phyloP scores from a whole-genome alignment of 306 rosid genomes.

The Luffa aegyptiaca region DNA sequence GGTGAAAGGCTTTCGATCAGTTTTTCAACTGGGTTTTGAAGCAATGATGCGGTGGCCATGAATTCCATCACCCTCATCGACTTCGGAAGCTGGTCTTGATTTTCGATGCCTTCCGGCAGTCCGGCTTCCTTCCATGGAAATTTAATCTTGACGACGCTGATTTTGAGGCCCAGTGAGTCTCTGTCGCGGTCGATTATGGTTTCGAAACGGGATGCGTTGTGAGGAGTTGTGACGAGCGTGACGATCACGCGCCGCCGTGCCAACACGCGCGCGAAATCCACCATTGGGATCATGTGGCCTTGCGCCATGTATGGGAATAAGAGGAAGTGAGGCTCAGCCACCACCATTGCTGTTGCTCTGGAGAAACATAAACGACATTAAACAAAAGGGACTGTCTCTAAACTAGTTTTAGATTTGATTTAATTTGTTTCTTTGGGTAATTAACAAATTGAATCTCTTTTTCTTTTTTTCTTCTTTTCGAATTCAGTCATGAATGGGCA shows the following conservation, averaged over 20 bases:
- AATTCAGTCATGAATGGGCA: no score
- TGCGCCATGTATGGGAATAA: slow-evolving; percentile 17
- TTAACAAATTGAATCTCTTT: no score
- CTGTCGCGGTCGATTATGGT: neutral
- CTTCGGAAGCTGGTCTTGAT: slow-evolving; percentile 10
- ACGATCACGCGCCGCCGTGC: slow-evolving; percentile 13
- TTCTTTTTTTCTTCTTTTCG: no score
- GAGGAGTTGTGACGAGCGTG: slow-evolving; percentile 15
- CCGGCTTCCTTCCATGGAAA: slow-evolving; percentile 13
- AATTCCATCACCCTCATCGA: neutral
- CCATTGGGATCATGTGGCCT: slow-evolving; percentile 16
- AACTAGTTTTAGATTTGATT: no score
- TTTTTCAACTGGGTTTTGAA: slow-evolving; percentile 7
- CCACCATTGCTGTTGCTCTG: neutral
- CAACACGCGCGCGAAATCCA: slow-evolving; percentile 12
- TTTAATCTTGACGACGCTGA: neutral
- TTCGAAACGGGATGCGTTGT: slow-evolving; percentile 1
- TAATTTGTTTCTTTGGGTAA: no score
- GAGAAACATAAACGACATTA: no score
- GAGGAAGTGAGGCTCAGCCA: slow-evolving; percentile 29
- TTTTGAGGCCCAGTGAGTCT: neutral
- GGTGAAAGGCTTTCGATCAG: neutral
- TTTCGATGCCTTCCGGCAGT: slow-evolving; percentile 16
- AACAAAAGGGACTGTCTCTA: no score
- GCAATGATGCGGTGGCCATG: neutral